phyloP scores from a whole-genome alignment of 768 basidiomycete species.

The Suillus decipiens region DNA sequence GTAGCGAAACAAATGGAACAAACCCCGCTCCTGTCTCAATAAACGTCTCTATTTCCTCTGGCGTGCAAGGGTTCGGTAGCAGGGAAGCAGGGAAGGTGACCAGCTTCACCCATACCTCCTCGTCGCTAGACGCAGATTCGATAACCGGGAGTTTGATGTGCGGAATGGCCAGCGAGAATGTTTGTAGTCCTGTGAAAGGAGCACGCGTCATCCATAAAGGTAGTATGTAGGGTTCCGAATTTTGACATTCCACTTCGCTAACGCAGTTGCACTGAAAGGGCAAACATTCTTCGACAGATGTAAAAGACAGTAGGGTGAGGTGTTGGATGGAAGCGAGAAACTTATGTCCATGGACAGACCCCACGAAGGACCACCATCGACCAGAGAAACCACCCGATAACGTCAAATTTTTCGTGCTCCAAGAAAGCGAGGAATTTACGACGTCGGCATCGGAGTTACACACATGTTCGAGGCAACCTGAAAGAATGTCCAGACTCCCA shows the following conservation, averaged over 20 bases:
- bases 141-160: not conserved
- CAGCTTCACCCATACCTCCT: not conserved
- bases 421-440: slow-evolving; percentile 29
- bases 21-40: not conserved
- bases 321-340: slow-evolving; percentile 42
- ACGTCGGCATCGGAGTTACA: not conserved
- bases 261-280: not conserved
- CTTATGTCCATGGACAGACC: slow-evolving; percentile 29
- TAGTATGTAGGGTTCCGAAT: not conserved
- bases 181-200: slow-evolving; percentile 30
- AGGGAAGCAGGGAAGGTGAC: not conserved
- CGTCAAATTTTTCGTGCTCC: slow-evolving; percentile 23
- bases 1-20: not conserved
- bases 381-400: slow-evolving; percentile 30
- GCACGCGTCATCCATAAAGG: slow-evolving; percentile 25
- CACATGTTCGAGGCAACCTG: slow-evolving; percentile 28
- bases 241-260: not conserved
- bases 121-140: not conserved
- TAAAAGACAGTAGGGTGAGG: slow-evolving; percentile 30
- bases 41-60: not conserved
- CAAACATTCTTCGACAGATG: not conserved
- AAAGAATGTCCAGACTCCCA: slow-evolving; percentile 34
- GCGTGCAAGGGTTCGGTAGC: not conserved
- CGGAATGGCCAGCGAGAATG: not conserved
- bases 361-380: slow-evolving; percentile 37